Evolutionary conservation across 2,329 filamentous ascomycete genomes (phyloP).

Genomic region (Cercospora citrullina): DNA sequence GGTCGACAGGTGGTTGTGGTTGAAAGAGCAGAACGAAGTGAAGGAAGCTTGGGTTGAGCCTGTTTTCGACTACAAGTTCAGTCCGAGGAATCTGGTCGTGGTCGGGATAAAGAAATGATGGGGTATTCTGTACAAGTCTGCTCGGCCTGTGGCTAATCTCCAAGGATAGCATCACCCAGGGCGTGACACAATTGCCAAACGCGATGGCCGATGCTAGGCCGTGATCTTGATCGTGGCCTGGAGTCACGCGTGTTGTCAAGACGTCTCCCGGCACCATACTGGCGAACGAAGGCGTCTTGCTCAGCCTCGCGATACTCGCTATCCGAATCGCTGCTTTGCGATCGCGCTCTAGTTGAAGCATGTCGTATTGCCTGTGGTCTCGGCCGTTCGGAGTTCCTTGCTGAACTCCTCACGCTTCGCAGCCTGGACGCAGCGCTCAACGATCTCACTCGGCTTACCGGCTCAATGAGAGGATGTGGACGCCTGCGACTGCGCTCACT

Average conservation of each 20-base stretch:
- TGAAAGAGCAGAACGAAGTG: constrained; percentile 72
- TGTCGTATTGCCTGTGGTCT: neutral
- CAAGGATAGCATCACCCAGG: constrained; percentile 4
- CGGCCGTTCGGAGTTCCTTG: neutral
- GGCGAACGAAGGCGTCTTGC: neutral
- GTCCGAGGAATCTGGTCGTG: constrained; percentile 88
- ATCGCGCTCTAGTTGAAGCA: neutral
- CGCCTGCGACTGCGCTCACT: neutral
- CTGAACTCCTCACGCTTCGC: neutral
- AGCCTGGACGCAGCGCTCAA: neutral
- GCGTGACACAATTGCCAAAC: neutral
- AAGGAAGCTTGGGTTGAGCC: constrained; percentile 85
- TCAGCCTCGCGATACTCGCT: neutral
- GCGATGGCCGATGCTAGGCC: neutral
- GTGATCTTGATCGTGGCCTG: neutral
- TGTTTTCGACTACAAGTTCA: constrained; percentile 84
- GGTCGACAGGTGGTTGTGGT: constrained; percentile 82
- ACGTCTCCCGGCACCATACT: neutral
- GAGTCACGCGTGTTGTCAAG: neutral
- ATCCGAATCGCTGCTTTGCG: neutral
- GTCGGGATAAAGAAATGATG: constrained; percentile 73
- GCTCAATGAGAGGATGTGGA: neutral
- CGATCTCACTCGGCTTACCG: neutral
- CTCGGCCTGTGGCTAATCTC: neutral
- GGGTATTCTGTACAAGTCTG: neutral